Evolutionary conservation across 352 stramenopile species (phyloP), one percentile per base, ranked within the genome.

Genomic region (Globisporangium paddicum): DNA sequence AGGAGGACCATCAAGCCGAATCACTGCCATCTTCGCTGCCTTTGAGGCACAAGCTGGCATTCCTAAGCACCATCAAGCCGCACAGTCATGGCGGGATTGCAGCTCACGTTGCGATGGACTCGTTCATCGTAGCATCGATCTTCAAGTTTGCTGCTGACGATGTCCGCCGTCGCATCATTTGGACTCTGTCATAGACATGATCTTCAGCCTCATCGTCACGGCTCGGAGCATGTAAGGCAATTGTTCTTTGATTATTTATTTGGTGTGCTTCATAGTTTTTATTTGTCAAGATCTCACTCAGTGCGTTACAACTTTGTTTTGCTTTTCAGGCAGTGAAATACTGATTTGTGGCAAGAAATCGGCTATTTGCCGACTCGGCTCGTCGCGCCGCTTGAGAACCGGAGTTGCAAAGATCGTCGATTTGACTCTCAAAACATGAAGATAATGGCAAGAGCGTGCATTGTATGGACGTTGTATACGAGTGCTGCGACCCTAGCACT

Each of bases 101-200:
- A 19, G 21, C 44, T 18, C 28, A 26, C 16, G 10, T 19, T 2
- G 40, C 41, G 25, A 21, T 60, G 37, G 53, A 51, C 18, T 42
- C 25, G 18, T 38, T 60, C 21, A 26, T 52, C 13, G 40, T 60
- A 26, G 40, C 26, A 13, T n/a, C 30, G 25, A 60, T 60, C 16
- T 60, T 60, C 42, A 38, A 51, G 14, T 60, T 60, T 30, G 40
- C 53, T 18, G 53, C 40, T 26, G 23, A 25, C 3, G 23, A 51
- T 21, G 25, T 60, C 21, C 40, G 53, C 6, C 53, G 40, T 38
- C 38, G 30, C 10, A 52, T 60, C n/a, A 19, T 60, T 34, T 60
- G 40, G 13, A 41, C 11, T 16, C 14, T 2, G 35, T 13, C 9
- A 13, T 18, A 13, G 8, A n/a, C 35, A 13, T 18, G 16, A 16